Conservation (phyloP, 331 rosid species). For the Acacia pycnantha region DNA sequence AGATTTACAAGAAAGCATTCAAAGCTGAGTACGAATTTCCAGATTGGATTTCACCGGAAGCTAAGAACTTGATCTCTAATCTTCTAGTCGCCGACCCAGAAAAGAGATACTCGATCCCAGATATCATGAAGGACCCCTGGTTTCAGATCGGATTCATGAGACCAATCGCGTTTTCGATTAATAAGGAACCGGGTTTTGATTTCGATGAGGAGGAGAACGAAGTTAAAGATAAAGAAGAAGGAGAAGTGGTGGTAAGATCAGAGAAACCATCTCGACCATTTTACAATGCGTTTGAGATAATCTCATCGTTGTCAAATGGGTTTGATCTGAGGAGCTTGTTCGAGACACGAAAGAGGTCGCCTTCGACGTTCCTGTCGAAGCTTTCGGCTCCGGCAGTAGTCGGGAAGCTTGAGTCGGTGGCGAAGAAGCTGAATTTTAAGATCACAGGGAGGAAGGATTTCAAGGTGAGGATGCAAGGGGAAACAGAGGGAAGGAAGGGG, state of each 20-base stretch:
- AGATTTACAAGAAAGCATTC: conserved; percentile 64
- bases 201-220: neutral
- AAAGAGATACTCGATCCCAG: conserved; percentile 51
- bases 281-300: conserved; percentile 78
- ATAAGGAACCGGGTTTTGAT: conserved; percentile 22
- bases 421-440: conserved; percentile 46
- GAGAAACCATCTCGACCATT: conserved; percentile 55
- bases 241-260: conserved; percentile 10
- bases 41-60: conserved; percentile 54
- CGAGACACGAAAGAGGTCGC: conserved; percentile 53
- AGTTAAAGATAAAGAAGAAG: neutral
- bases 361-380: conserved; percentile 60
- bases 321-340: conserved; percentile 71
- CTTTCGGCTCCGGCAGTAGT: conserved; percentile 52
- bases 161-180: conserved; percentile 42
- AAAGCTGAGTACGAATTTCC: conserved; percentile 62
- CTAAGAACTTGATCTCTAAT: conserved; percentile 48
- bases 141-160: conserved; percentile 52
- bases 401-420: conserved; percentile 49
- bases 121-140: conserved; percentile 61
- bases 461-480: conserved; percentile 55
- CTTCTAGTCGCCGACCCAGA: conserved; percentile 63
- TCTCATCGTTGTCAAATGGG: conserved; percentile 67
- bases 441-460: conserved; percentile 50
- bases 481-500: conserved; percentile 69